phyloP scores from a whole-genome alignment of 805 yeast species.

The Zygosaccharomyces bailii region DNA sequence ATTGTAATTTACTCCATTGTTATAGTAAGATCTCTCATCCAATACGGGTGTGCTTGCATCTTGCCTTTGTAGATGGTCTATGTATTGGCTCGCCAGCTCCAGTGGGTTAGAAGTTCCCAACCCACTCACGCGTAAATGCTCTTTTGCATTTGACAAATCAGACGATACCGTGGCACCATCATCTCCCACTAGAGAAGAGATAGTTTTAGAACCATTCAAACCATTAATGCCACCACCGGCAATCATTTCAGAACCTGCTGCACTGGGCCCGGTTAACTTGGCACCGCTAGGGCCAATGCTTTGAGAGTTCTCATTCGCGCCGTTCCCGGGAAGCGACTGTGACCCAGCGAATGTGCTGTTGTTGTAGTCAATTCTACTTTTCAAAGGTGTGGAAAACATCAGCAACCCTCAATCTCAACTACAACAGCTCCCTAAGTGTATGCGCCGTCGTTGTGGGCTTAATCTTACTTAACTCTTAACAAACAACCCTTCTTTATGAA shows the following conservation, averaged over 20 bases:
- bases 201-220: slow-evolving; percentile 2
- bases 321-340: slow-evolving; percentile 14
- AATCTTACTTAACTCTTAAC: neutral
- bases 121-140: slow-evolving; percentile 34
- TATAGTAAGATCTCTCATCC: slow-evolving; percentile 47
- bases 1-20: slow-evolving; percentile 63
- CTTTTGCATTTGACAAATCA: slow-evolving; percentile 22
- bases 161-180: slow-evolving; percentile 10
- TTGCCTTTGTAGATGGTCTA: slow-evolving; percentile 55
- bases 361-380: slow-evolving; percentile 31
- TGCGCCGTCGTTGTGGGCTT: neutral
- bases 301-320: slow-evolving; percentile 1
- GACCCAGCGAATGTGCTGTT: slow-evolving; percentile 21
- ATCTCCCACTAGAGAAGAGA: slow-evolving; percentile 3
- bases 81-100: slow-evolving; percentile 60
- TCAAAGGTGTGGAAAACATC: slow-evolving; percentile 37
- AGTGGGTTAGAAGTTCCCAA: slow-evolving; percentile 38
- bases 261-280: neutral
- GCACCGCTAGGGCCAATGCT: neutral
- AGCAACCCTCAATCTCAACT: slow-evolving; percentile 10
- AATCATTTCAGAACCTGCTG: neutral
- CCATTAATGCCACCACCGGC: slow-evolving; percentile 2
- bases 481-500: neutral
- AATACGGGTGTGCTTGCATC: slow-evolving; percentile 55
- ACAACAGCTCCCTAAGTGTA: neutral